phyloP scores from a whole-genome alignment of 257 asterid species.

The Lithospermum erythrorhizon region DNA sequence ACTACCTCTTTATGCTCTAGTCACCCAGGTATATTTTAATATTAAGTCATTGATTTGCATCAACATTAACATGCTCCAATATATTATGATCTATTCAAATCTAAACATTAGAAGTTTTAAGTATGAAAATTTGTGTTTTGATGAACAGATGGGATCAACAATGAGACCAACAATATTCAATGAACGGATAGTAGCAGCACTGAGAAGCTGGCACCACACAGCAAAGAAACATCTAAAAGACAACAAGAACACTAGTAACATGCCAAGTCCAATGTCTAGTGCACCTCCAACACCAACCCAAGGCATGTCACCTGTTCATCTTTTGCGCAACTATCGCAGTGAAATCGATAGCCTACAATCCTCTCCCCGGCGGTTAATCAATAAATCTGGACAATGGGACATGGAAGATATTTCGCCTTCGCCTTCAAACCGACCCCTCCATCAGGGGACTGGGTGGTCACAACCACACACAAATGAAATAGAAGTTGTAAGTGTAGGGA shows the following conservation, averaged over 20 bases:
- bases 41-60: no score
- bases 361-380: conserved; percentile 29
- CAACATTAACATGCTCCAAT: no score
- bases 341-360: conserved; percentile 33
- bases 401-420: conserved; percentile 29
- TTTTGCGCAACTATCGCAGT: conserved; percentile 35
- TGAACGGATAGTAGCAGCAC: conserved; percentile 64
- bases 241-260: conserved; percentile 25
- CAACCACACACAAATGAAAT: not conserved
- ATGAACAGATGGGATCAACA: conserved; percentile 71
- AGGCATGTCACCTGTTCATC: conserved; percentile 66
- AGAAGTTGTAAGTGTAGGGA: not conserved
- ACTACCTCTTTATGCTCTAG: conserved; percentile 91
- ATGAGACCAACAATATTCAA: conserved; percentile 87
- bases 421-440: conserved; percentile 11
- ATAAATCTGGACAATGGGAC: conserved; percentile 33
- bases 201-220: conserved; percentile 72
- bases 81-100: no score
- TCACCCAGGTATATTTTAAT: conserved; percentile 49
- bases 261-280: conserved; percentile 45
- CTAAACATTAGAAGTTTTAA: not conserved
- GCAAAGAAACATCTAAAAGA: conserved; percentile 72
- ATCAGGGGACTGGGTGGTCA: not conserved
- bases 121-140: no score
- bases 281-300: conserved; percentile 47